phyloP scores from a whole-genome alignment of 345 rosid species.

The Boechera stricta region DNA sequence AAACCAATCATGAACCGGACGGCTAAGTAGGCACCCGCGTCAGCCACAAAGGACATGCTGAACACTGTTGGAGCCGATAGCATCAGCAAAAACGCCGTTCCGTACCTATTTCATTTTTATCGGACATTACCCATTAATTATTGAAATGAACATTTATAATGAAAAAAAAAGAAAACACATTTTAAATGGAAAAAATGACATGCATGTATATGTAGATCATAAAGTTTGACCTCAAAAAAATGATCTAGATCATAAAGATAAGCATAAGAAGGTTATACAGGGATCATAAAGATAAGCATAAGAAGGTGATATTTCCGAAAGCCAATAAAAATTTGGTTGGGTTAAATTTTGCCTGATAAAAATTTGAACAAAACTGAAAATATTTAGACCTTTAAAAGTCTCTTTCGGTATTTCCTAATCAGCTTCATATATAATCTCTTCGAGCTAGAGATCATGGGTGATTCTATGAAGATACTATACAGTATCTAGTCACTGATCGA shows the following conservation, averaged over 20 bases:
- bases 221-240: not conserved
- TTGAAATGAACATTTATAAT: not conserved
- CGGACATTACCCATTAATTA: not conserved
- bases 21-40: constrained; percentile 61
- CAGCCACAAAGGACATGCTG: constrained; percentile 67
- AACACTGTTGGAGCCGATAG: constrained; percentile 73
- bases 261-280: too few species aligned
- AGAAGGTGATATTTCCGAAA: not conserved
- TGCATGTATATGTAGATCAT: not conserved
- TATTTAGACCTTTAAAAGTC: not conserved
- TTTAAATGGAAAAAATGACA: not conserved
- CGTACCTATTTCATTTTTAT: constrained; percentile 42
- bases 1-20: constrained; percentile 87
- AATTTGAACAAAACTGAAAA: not conserved
- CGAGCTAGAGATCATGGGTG: not conserved
- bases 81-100: constrained; percentile 75
- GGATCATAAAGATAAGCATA: too few species aligned
- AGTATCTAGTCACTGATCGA: too few species aligned
- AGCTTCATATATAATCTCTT: not conserved
- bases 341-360: not conserved
- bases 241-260: not conserved
- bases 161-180: not conserved
- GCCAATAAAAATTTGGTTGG: not conserved
- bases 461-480: not conserved
- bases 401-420: not conserved